These are phyloP conservation scores for Podospora didyma DNA, from an alignment of 495 filamentous ascomycete species.

Conservation along the genomic window DNA sequence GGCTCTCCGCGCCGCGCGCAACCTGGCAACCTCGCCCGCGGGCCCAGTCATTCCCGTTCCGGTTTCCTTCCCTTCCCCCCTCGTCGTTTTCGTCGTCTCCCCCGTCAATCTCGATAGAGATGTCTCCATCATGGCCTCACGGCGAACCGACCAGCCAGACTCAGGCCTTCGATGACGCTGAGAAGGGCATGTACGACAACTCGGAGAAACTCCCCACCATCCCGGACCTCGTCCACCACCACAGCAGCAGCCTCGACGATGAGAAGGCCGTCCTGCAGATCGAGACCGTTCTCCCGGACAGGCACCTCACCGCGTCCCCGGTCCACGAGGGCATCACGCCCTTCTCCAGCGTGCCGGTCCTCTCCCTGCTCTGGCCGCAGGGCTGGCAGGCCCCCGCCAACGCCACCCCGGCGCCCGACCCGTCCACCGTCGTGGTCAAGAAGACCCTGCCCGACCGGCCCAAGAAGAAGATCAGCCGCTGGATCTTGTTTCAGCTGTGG, in stretches of 20 bases:
- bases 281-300: constrained; percentile 20
- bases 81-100: too few relatives aligned
- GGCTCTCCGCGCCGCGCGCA: neutral
- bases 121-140: constrained; percentile 22
- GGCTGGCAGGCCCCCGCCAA: constrained; percentile 11
- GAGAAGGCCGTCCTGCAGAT: constrained; percentile 19
- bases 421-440: neutral
- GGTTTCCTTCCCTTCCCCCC: neutral
- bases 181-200: constrained; percentile 39
- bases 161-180: constrained; percentile 32
- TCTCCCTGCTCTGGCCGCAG: constrained; percentile 25
- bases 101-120: constrained; percentile 9
- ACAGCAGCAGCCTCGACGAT: constrained; percentile 16
- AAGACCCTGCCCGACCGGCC: constrained; percentile 9
- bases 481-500: constrained; percentile 40
- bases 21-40: neutral
- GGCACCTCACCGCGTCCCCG: constrained; percentile 27
- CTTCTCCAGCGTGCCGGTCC: constrained; percentile 26
- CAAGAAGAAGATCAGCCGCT: constrained; percentile 30
- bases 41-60: neutral
- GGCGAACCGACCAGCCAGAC: neutral
- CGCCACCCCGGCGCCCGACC: constrained; percentile 2
- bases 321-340: constrained; percentile 39
- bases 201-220: constrained; percentile 22
- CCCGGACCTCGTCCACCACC: constrained; percentile 25